phyloP scores from a whole-genome alignment of 2,329 filamentous ascomycete genomes.

The Lasiodiplodia citricola region DNA sequence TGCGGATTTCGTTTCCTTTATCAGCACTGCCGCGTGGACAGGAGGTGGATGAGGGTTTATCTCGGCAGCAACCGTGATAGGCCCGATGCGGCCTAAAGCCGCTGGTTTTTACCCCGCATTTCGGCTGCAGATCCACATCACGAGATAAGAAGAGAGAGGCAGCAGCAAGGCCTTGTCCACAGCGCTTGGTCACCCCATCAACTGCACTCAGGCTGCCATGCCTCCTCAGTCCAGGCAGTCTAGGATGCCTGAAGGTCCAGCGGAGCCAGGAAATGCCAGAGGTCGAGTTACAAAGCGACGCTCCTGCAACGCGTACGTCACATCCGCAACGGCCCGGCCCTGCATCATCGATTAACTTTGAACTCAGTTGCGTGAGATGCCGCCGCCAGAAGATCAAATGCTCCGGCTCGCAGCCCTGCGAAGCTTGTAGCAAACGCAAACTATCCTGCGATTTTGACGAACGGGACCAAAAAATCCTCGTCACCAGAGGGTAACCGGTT shows the following conservation, averaged over 20 bases:
- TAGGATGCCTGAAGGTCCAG: neutral
- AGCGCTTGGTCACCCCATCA: neutral
- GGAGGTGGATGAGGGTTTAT: neutral
- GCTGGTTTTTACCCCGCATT: slow-evolving; percentile 19
- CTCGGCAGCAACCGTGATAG: neutral
- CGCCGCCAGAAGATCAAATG: slow-evolving; percentile 41
- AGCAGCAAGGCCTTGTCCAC: neutral
- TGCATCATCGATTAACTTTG: neutral
- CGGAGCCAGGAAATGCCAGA: neutral
- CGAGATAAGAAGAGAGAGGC: slow-evolving; percentile 10
- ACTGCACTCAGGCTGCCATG: neutral
- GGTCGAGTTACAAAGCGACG: slow-evolving; percentile 32
- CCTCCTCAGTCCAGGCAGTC: slow-evolving; percentile 4
- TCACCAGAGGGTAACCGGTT: slow-evolving; percentile 34
- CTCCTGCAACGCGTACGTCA: slow-evolving; percentile 35
- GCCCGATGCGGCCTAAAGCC: neutral
- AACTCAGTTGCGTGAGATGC: slow-evolving; percentile 36
- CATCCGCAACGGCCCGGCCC: neutral
- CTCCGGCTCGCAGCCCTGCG: slow-evolving; percentile 39
- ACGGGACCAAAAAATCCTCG: slow-evolving; percentile 40
- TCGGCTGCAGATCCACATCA: neutral
- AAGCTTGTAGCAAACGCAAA: slow-evolving; percentile 37
- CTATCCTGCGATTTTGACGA: slow-evolving; percentile 38
- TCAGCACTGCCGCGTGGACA: neutral
- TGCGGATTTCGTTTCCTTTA: neutral